Evolutionary conservation across 1,284 basidiomycete genomes (phyloP), one percentile per base, ranked within the genome.

Genomic region (Ganoderma lucidum): DNA sequence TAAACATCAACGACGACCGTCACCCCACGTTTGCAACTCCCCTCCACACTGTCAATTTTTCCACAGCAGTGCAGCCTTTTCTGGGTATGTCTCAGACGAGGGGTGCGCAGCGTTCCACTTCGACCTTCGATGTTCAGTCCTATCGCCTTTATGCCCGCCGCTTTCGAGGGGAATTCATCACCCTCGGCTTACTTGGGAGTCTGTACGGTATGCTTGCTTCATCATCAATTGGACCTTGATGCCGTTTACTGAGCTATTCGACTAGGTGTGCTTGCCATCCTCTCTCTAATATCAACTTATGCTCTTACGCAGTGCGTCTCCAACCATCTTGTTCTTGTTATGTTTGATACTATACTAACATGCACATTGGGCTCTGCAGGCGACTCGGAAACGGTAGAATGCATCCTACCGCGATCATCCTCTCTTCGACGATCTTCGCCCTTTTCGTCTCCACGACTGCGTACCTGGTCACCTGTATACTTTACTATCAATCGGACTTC

Each of bases 401-500:
- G 3, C 53, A 17, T 3, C 32, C 28, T 17, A 56, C 53, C 14
- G 53, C 53, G 30, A 56, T 56, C 30, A 10, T 56, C 53, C 53
- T 56, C 6, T 32, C 30, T 15, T 14, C 35, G 17, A 56, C 53
- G 14, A 35, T 32, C 53, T 14, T 56, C 30, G 30, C 30, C 14
- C 53, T 56, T 17, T 35, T 56, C 53, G 30, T 23, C 14, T 56
- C 53, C 30, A 56, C 53, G 32, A 56, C 53, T 2, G 28, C 14
- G 10, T 35, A 56, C 53, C 23, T 23, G 15, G 12, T 56, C 53
- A 56, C 23, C 14, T 51, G 23, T 28, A 28, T 51, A 28, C 48
- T 51, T 28, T 51, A 51, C 48, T 51, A 51, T 51, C 48, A 51
- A 14, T 51, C 48, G 48, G 48, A 51, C 48, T 51, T 51, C 23